Conservation (phyloP, 2,329 filamentous ascomycete species). For the Myotisia sp. region DNA sequence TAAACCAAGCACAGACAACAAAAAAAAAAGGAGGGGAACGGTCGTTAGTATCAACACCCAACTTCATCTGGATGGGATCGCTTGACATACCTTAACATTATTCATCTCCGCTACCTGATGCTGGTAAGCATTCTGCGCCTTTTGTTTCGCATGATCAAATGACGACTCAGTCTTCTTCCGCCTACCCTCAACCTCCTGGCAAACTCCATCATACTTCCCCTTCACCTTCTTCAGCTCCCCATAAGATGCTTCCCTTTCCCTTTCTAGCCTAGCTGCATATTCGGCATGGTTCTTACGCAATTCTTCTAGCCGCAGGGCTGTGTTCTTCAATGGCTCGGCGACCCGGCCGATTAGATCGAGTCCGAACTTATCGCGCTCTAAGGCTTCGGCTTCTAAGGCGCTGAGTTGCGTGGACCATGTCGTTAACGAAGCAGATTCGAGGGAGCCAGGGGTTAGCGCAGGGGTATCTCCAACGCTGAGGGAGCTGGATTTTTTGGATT, state of each 20-base stretch:
- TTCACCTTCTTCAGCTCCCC: constrained; percentile 80
- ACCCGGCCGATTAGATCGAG: constrained; percentile 65
- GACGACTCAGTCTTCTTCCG: constrained; percentile 89
- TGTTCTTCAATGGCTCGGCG: constrained; percentile 70
- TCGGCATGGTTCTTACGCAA: constrained; percentile 81
- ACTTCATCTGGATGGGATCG: not conserved
- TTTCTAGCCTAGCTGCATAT: constrained; percentile 75
- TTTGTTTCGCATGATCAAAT: constrained; percentile 74
- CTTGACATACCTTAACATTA: constrained; percentile 61
- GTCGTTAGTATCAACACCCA: not conserved
- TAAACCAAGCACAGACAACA: constrained; percentile 22
- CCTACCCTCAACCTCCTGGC: constrained; percentile 85
- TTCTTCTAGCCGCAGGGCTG: constrained; percentile 68
- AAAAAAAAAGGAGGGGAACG: too few species aligned
- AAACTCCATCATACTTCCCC: constrained; percentile 79
- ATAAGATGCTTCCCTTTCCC: constrained; percentile 74
- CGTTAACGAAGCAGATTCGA: constrained; percentile 91
- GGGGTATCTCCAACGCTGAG: constrained; percentile 90
- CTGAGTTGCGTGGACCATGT: constrained; percentile 92
- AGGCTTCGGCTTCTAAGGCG: constrained; percentile 73
- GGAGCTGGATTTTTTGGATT: constrained; percentile 72
- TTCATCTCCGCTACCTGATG: constrained; percentile 92
- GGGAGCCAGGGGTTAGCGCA: constrained; percentile 80
- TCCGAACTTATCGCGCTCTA: constrained; percentile 76
- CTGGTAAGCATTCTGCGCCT: constrained; percentile 81